Evolutionary conservation across 129 eudicot genomes (phyloP).

Genomic region (Ambrosia artemisiifolia): DNA sequence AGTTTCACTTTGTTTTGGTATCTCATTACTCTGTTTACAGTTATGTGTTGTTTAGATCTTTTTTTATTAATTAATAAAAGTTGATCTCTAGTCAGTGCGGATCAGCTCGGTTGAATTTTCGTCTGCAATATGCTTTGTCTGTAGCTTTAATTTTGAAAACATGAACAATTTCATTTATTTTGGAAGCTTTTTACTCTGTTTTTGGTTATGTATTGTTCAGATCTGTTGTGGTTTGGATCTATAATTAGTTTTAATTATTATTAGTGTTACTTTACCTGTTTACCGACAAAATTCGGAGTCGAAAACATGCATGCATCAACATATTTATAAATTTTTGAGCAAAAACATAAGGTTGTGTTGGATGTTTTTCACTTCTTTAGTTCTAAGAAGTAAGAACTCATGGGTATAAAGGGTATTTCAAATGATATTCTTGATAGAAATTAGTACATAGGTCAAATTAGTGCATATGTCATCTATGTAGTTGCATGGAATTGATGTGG

Average conservation of each 20-base stretch:
- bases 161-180: not conserved
- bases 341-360: slow-evolving; percentile 6
- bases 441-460: not conserved
- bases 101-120: not conserved
- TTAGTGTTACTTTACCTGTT: slow-evolving; percentile 1
- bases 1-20: too few relatives aligned
- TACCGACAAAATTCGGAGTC: not conserved
- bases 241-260: not conserved
- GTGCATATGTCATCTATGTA: slow-evolving; percentile 6
- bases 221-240: slow-evolving; percentile 18
- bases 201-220: slow-evolving; percentile 12
- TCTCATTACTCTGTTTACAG: too few relatives aligned
- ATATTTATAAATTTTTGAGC: not conserved
- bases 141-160: not conserved
- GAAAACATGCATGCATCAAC: not conserved
- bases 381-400: not conserved
- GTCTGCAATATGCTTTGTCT: not conserved
- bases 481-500: slow-evolving; percentile 11
- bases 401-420: slow-evolving; percentile 25
- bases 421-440: not conserved
- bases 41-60: too few relatives aligned
- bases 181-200: slow-evolving; percentile 11
- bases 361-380: not conserved
- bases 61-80: not conserved
- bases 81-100: not conserved